Percentiles rank a stretch among this genome's conserved stretches.
Evolutionary conservation across 805 yeast species (phyloP).

Genomic region (Saturnispora zaruensis): DNA sequence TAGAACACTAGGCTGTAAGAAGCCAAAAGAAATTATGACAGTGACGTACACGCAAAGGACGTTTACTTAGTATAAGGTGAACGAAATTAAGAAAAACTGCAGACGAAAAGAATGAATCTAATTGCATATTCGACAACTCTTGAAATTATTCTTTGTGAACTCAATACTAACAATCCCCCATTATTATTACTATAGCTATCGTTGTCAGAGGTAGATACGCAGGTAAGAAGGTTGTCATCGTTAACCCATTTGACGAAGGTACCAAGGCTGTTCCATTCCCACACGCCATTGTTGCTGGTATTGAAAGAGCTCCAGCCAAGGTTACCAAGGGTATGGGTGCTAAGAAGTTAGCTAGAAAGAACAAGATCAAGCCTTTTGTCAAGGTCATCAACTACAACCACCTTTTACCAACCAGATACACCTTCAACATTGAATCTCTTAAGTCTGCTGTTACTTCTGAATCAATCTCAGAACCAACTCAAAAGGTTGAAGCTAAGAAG

Average conservation of each 20-base stretch:
- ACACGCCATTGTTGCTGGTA: constrained; percentile 99
- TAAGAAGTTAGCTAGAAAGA: constrained; percentile 94
- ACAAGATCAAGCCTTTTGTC: constrained; percentile 98
- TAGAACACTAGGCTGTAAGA: no score
- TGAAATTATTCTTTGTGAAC: not conserved
- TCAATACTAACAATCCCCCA: not conserved
- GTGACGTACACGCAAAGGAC: no score
- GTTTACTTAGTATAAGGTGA: no score
- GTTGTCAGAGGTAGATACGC: constrained; percentile 99
- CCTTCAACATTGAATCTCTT: constrained; percentile 93
- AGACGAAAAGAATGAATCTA: not conserved
- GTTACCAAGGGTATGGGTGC: constrained; percentile 92
- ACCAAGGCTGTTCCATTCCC: constrained; percentile 98
- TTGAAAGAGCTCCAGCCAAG: constrained; percentile 96
- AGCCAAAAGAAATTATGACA: no score
- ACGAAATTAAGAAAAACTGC: no score
- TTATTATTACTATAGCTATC: constrained; percentile 57
- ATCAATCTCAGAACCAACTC: constrained; percentile 94
- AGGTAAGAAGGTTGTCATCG: constrained; percentile 99
- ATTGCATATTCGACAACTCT: not conserved
- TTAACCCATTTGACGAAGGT: constrained; percentile 98
- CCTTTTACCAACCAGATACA: constrained; percentile 99
- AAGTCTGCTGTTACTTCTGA: constrained; percentile 87
- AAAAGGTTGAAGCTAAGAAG: constrained; percentile 98
- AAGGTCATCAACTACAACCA: constrained; percentile 99